Evolutionary conservation across 1,284 basidiomycete species (phyloP).

Genomic region (Puccinia coronata): DNA sequence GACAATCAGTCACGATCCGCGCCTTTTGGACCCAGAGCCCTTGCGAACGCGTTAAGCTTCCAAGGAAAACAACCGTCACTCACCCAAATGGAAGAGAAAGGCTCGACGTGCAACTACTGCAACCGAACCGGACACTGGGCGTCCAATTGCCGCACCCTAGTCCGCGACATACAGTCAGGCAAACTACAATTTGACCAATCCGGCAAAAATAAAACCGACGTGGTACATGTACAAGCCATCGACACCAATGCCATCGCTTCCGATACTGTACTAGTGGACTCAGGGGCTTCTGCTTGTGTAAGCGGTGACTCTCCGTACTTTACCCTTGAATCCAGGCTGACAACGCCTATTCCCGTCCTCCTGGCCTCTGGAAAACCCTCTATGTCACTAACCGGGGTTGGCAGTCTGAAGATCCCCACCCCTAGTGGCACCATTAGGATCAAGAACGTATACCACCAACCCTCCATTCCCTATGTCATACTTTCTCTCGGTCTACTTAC

Average conservation of each 20-base stretch:
- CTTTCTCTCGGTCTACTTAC: too few species aligned
- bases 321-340: not conserved
- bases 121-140: not conserved
- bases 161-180: not conserved
- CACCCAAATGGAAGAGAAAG: not conserved
- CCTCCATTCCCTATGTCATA: too few species aligned
- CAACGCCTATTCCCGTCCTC: not conserved
- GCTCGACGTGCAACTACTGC: not conserved
- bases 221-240: not conserved
- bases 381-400: not conserved
- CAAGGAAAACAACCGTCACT: not conserved
- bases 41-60: too few species aligned
- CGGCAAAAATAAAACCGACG: not conserved
- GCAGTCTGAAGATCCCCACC: not conserved
- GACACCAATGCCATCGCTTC: not conserved
- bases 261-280: not conserved
- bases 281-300: too few species aligned
- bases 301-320: too few species aligned
- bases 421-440: too few species aligned
- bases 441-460: too few species aligned
- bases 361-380: not conserved
- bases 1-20: not conserved
- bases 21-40: not conserved
- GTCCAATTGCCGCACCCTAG: not conserved
- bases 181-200: too few species aligned